Conservation (phyloP, 441 rosid species). For the Lepidium campestre region DNA sequence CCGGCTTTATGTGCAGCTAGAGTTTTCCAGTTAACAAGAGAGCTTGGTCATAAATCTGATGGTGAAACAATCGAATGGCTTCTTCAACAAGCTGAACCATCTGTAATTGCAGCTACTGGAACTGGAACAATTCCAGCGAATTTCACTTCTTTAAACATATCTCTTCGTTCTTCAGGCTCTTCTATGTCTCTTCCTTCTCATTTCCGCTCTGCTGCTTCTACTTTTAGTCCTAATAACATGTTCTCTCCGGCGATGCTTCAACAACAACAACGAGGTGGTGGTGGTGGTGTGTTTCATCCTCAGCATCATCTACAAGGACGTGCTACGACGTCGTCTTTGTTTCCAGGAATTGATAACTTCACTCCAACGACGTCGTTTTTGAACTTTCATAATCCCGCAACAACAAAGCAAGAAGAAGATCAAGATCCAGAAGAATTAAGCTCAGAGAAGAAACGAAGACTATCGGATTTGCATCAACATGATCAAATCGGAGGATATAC, state of each 20-base stretch:
- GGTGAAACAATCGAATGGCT: constrained; percentile 93
- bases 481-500: constrained; percentile 22
- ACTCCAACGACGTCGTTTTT: constrained; percentile 57
- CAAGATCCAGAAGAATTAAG: constrained; percentile 39
- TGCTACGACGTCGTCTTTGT: constrained; percentile 48
- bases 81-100: constrained; percentile 89
- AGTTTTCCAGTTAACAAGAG: constrained; percentile 89
- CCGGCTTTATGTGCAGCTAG: constrained; percentile 97
- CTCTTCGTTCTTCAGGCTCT: constrained; percentile 90
- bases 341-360: constrained; percentile 57
- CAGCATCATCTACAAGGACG: constrained; percentile 24
- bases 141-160: constrained; percentile 85
- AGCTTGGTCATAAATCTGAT: constrained; percentile 88
- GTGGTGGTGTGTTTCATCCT: constrained; percentile 15
- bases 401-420: constrained; percentile 58
- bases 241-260: constrained; percentile 19
- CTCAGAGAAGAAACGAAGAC: constrained; percentile 21
- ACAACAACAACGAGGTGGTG: constrained; percentile 16
- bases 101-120: constrained; percentile 92
- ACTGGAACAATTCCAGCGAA: constrained; percentile 95
- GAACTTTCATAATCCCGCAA: constrained; percentile 58
- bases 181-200: constrained; percentile 82
- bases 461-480: constrained; percentile 23
- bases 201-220: constrained; percentile 50
- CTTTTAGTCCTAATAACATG: constrained; percentile 46